Base-by-base conservation (phyloP, 2,329 filamentous ascomycete species). In the Neofusicoccum parvum region DNA sequence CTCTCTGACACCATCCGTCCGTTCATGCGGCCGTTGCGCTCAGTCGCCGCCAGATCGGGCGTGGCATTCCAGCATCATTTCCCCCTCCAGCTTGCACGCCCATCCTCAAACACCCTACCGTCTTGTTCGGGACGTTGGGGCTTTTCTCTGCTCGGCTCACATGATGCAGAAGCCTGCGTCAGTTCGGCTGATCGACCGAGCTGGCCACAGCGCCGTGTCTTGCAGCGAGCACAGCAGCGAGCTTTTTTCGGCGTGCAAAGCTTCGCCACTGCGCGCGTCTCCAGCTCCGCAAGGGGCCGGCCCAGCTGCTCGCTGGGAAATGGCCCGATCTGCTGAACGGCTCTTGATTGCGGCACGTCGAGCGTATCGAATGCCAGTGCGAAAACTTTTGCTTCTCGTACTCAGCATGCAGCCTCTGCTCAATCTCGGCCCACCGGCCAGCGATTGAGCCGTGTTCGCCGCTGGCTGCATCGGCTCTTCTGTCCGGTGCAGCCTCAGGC, bases 181-280 rank as follows among this genome's bases (percentile, higher is more conserved):
- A 45, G 32, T 64, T 64, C 62, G 62, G 62, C 49, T 64, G 62
- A 64, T 64, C 62, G 62, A 48, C 62, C 51, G 62, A 64, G 62
- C 62, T 54, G 50, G 62, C 39, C 62, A 54, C 62, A 34, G 62
- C 43, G 60, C 48, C 48, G 36, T 63, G 59, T 54, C 62, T 53
- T 64, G 62, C 54, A 59, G 41, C 14, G 4, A 4, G 54, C 54
- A 59, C 54, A 32, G 54, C 54, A 59, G 54, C 27, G 54, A 46
- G 54, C 54, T 56, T 56, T 56, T 56, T 43, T 56, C 37, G 36
- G 51, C n/a, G 36, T 17, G 17, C 36, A 46, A 59, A 48, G 54
- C 54, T 48, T 59, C 54, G 54, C 54, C 54, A 59, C 54, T 59
- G 54, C 9, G 14, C 36, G 14, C 36, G 1, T 36, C 50, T 7